Base-by-base conservation (phyloP, 805 yeast species). In the Lipomyces starkeyi region DNA sequence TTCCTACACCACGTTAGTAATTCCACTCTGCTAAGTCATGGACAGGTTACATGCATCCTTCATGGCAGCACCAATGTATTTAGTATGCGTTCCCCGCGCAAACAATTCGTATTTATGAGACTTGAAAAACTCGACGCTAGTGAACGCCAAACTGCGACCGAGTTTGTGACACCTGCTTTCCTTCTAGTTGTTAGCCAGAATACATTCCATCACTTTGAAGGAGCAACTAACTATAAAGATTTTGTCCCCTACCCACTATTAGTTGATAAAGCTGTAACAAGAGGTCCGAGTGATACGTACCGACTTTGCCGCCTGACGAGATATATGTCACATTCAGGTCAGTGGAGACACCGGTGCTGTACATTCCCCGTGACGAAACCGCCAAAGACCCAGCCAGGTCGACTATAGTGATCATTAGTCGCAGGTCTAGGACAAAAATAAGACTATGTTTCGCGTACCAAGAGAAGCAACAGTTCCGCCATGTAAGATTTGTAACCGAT, bases 381-480 rank as follows among this genome's bases (percentile, higher is more conserved):
- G 84, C 84, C 63, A 81, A 72, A 11, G 84, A 81, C 14, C 84
- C 84, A 7, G 83, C 84, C 3, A 81, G 74, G 63, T 81, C 84
- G 3, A 81, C 83, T 27, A 34, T 27, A 3, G 11, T 20, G 17
- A 53, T 20, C 14, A 59, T 43, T n/a, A 43, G 49, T 43, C 49
- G 22, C 3, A 47, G 29, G 20, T 8, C 13, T 8, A 8, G 40
- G 25, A 17, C 35, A 2, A 20, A 7, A 29, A 9, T 20, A 52
- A n/a, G 1, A 14, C 32, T 17, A 14, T 5, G 7, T 49, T 22
- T 22, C 49, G 34, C 20, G 25, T 47, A 70, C 74, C 75, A 9
- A 73, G 37, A 74, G 74, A 74, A 17, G 83, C 80, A 34, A 82
- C 71, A 3, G 81, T 78, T 0, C 83, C 84, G 22, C 84, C 84